Conservation (phyloP, 75 land plant genomes). For the Pinus taeda region DNA sequence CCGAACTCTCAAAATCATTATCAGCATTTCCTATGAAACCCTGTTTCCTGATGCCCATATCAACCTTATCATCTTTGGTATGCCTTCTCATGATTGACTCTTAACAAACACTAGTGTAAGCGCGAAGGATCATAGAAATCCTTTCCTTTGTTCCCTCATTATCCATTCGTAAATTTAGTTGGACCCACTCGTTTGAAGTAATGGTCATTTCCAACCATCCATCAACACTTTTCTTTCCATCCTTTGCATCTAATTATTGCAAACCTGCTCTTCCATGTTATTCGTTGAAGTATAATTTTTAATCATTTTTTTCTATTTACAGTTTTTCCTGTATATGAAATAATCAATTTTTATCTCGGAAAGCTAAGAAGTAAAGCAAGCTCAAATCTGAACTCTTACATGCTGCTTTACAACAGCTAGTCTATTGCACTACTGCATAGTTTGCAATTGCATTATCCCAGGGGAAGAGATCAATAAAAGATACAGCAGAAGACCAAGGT, state of each 20-base stretch:
- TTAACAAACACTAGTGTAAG: not conserved
- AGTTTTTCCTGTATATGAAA: not conserved
- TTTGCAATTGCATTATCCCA: not conserved
- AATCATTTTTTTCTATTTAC: too few species aligned
- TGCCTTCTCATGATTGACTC: not conserved
- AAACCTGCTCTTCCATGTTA: not conserved
- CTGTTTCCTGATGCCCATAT: conserved; percentile 13
- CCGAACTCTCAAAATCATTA: conserved; percentile 18
- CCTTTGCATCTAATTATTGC: conserved; percentile 11
- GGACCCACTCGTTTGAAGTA: conserved; percentile 25
- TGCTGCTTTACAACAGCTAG: not conserved
- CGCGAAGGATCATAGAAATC: not conserved
- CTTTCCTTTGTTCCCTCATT: not conserved
- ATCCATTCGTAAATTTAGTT: conserved; percentile 13
- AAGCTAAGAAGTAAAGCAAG: not conserved
- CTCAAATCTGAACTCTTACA: not conserved
- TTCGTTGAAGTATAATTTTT: not conserved
- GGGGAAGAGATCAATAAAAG: too few species aligned
- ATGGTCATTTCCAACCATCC: conserved; percentile 23
- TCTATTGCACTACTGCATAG: not conserved
- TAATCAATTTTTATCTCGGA: not conserved
- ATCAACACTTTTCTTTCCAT: not conserved
- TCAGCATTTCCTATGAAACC: conserved; percentile 14
- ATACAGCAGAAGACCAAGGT: too few species aligned
- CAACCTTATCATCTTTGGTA: conserved; percentile 31